Base-by-base conservation (phyloP, 2,329 filamentous ascomycete species). In the Trichophyton schoenleinii region DNA sequence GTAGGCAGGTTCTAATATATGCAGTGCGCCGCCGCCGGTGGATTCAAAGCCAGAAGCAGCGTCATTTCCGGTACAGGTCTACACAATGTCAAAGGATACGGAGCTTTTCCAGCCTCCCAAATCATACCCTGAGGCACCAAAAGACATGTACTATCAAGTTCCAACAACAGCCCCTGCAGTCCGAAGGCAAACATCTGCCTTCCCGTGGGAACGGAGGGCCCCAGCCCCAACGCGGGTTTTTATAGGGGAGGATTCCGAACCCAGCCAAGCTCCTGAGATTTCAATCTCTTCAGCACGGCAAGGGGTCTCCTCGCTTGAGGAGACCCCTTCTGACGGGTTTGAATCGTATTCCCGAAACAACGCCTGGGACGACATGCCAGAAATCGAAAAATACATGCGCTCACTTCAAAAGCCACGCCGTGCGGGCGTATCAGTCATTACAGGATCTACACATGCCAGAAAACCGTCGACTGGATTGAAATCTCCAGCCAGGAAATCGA, bases 281-380 rank as follows among this genome's bases (percentile, higher is more conserved):
- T 6, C 15, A 7, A 34, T 13, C 31, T 36, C 49, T 15, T 53
- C 28, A 5, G 9, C 49, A 7, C 13, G 28, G 22, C 28, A 22
- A 25, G 34, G 34, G 3, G 11, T 31, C 34, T 7, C 22, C 49
- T n/a, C 7, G 15, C 4, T 1, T 1, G 13, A 11, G 3, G 22
- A 31, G 20, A 11, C 20, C 3, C 1, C 44, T 1, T 22, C 44
- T 9, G 7, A 13, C 9, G 49, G 49, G 6, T 31, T 53, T 31
- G 49, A 53, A 5, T 53, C 49, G 49, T 53, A 53, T 25, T 31
- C 49, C n/a, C 82, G 85, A 55, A 83, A 80, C 58, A 99, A 97
- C 73, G 91, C 90, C 15, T 99, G 94, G 94, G 94, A 99, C 69
- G 88, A 89, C 60, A 83, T 95, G 59, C 88, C 89, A 11, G 87